Percentiles rank a stretch among this genome's conserved stretches.
phyloP scores from a whole-genome alignment of 208 protist genomes.

The Acanthamoeba royreba region DNA sequence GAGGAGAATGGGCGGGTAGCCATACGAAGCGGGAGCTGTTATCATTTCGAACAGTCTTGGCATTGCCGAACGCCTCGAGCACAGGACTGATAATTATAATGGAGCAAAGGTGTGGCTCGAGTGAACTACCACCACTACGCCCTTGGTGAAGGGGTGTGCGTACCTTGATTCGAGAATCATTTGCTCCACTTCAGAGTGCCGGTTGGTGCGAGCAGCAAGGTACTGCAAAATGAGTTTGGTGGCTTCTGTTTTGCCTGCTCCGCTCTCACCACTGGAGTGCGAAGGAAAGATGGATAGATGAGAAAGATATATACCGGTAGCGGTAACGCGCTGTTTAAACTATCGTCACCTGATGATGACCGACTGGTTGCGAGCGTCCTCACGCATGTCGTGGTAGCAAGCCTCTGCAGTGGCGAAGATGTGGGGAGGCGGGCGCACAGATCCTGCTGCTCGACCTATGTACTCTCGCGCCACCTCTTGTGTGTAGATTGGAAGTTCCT shows the following conservation, averaged over 20 bases:
- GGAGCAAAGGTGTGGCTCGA: conserved; percentile 16
- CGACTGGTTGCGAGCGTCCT: conserved; percentile 65
- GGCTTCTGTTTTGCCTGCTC: conserved; percentile 94
- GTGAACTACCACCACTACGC: background rate
- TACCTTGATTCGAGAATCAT: conserved; percentile 81
- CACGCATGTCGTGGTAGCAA: conserved; percentile 66
- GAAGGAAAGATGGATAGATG: background rate
- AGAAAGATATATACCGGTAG: too few relatives aligned
- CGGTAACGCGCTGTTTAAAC: too few relatives aligned
- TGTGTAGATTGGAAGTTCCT: conserved; percentile 63
- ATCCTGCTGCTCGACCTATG: conserved; percentile 47
- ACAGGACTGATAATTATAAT: conserved; percentile 49
- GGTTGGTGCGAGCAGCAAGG: conserved; percentile 85
- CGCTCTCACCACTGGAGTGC: conserved; percentile 88
- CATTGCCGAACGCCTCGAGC: conserved; percentile 58
- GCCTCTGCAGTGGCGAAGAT: conserved; percentile 68
- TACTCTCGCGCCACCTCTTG: conserved; percentile 55
- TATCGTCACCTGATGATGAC: conserved; percentile 69
- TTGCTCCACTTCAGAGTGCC: conserved; percentile 88
- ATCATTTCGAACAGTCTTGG: conserved; percentile 75
- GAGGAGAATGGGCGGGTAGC: background rate
- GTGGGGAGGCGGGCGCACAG: conserved; percentile 59
- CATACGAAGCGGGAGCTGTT: conserved; percentile 74
- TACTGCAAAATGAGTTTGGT: conserved; percentile 94
- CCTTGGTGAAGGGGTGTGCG: background rate